phyloP scores from a whole-genome alignment of 2,329 filamentous ascomycete genomes.

The Aspergillus neoniger region DNA sequence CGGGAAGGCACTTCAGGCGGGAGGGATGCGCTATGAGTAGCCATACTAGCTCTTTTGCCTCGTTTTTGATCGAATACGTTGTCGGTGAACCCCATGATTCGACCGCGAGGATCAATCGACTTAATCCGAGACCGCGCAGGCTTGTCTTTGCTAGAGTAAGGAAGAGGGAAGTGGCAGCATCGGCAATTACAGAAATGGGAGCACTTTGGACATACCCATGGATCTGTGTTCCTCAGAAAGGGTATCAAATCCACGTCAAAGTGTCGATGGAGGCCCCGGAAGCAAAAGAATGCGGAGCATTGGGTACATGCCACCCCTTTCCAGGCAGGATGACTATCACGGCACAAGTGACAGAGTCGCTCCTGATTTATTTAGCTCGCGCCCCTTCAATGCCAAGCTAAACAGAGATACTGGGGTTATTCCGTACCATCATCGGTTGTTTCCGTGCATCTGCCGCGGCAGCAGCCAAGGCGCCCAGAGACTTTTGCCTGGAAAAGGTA shows the following conservation, averaged over 20 bases:
- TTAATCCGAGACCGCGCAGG: conserved; percentile 36
- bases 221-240: conserved; percentile 30
- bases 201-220: conserved; percentile 40
- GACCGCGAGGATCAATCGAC: conserved; percentile 35
- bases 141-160: conserved; percentile 38
- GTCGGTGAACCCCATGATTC: conserved; percentile 38
- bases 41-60: conserved; percentile 21
- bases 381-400: conserved; percentile 9
- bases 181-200: conserved; percentile 38
- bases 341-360: conserved; percentile 40
- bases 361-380: conserved; percentile 21
- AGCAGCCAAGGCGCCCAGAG: conserved; percentile 28
- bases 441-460: conserved; percentile 27
- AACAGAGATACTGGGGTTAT: not conserved
- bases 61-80: conserved; percentile 42
- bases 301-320: conserved; percentile 36
- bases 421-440: conserved; percentile 24
- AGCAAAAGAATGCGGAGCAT: conserved; percentile 40
- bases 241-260: conserved; percentile 37
- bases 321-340: conserved; percentile 38
- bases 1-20: not conserved
- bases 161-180: conserved; percentile 37
- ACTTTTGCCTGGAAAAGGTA: conserved; percentile 8
- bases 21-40: conserved; percentile 9
- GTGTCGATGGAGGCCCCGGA: conserved; percentile 39